Evolutionary conservation across 2,329 filamentous ascomycete genomes (phyloP).

Genomic region (Gaeumannomyces tritici): DNA sequence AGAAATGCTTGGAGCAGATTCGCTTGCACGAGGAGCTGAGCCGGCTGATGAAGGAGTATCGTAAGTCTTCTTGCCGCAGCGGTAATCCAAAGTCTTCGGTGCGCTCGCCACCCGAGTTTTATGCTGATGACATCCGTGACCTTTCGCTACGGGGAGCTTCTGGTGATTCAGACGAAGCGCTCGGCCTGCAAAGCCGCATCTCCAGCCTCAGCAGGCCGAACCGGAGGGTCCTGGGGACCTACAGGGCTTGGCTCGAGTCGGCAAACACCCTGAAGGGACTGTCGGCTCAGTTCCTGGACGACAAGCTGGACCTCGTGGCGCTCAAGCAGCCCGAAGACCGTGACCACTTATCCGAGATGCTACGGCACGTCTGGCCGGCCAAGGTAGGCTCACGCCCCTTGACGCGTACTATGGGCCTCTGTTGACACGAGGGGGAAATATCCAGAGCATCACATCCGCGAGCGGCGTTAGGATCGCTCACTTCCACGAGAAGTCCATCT

Average conservation of each 20-base stretch:
- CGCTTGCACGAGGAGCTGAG: neutral
- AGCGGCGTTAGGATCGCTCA: neutral
- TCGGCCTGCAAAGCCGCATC: neutral
- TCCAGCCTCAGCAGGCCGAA: neutral
- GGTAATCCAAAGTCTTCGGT: too few relatives aligned
- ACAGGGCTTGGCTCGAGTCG: neutral
- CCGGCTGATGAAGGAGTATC: neutral
- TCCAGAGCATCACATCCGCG: neutral
- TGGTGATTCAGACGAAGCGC: neutral
- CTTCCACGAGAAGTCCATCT: neutral
- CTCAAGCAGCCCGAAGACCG: neutral
- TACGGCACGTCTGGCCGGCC: neutral
- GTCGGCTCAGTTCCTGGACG: neutral
- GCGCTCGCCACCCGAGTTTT: too few relatives aligned
- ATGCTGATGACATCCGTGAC: neutral
- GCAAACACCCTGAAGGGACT: neutral
- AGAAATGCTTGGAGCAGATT: neutral
- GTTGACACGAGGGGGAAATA: too few relatives aligned
- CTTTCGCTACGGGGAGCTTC: neutral
- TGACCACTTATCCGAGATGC: neutral
- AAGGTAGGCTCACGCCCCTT: neutral
- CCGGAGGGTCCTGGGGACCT: neutral
- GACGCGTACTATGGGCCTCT: too few relatives aligned
- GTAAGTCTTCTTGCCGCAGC: too few relatives aligned
- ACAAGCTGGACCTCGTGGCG: neutral